Evolutionary conservation across 257 asterid species (phyloP), one percentile per base, ranked within the genome.

Genomic region (Solanum appendiculatum): DNA sequence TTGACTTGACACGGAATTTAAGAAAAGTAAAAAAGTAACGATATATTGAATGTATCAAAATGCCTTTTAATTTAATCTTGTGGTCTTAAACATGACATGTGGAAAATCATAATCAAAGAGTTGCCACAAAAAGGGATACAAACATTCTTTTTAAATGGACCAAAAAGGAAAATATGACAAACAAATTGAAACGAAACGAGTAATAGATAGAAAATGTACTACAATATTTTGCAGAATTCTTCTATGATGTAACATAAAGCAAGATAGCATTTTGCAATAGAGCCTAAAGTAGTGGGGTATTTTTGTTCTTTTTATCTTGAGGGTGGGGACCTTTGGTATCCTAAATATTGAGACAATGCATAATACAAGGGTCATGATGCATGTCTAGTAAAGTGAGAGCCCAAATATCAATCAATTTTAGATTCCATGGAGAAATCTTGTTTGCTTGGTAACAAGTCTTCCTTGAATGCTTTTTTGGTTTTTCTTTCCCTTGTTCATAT

Each of bases 291-390:
- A 27, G 84, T 80, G 84, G 84, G 84, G 86, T 42, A 77, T 42
- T 77, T 77, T 77, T 42, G 63, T 78, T 8, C 27, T 42, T 42
- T 42, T 25, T 78, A 78, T 78, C 63, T 78, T n/a, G 33, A 27
- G 86, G 60, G 64, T 82, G 82, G 91, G 92, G 93, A 56, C 93
- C 93, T 89, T 48, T 39, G 84, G 85, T 92, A 94, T 86, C 89
- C 73, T 78, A 84, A 86, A 89, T 88, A 90, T 92, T 87, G 97
- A 91, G 98, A 96, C 98, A 96, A 63, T 93, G 95, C 98, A 96
- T 95, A 94, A 93, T 93, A 90, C 95, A 91, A 94, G 81, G 91
- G 94, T 89, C 94, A 96, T 96, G 96, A 96, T 96, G 95, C 94
- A 94, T 95, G 98, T 94, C 95, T 90, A 91, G 85, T 91, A 95